Conservation (phyloP, 331 rosid genomes). For the Rosa hybrid region DNA sequence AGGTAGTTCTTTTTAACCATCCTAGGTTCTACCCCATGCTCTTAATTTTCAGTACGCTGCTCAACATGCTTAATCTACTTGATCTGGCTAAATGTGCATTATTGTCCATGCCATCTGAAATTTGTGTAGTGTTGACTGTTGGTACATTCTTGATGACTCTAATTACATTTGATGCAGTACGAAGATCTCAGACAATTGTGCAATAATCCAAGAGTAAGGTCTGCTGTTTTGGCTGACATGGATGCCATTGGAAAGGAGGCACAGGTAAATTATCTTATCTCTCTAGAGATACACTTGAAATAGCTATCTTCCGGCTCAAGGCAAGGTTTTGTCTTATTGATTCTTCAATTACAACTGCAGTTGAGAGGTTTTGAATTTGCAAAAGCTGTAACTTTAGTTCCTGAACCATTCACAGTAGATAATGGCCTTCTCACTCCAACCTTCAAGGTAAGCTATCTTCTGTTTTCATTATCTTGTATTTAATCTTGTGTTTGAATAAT, state of each 20-base stretch:
- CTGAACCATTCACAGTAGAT: conserved; percentile 79
- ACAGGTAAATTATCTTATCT: conserved; percentile 48
- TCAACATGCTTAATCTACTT: not conserved
- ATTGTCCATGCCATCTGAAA: not conserved
- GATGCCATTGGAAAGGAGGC: conserved; percentile 84
- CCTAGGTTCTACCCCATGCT: not conserved
- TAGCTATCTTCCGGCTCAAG: not conserved
- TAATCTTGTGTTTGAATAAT: not conserved
- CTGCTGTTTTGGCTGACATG: conserved; percentile 88
- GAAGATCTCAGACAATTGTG: conserved; percentile 67
- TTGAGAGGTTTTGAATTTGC: conserved; percentile 93
- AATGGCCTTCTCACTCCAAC: conserved; percentile 92
- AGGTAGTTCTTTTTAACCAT: conserved; percentile 40
- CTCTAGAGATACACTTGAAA: not conserved
- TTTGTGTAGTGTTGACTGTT: not conserved
- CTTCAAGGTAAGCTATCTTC: conserved; percentile 56
- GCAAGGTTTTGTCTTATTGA: not conserved
- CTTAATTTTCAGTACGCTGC: not conserved
- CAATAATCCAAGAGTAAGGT: conserved; percentile 73
- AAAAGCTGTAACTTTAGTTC: conserved; percentile 54
- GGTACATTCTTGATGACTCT: not conserved
- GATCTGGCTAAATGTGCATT: not conserved
- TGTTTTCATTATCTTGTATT: no score
- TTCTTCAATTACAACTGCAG: conserved; percentile 43
- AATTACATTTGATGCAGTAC: conserved; percentile 43